These are phyloP conservation scores for Pyrenophora tritici-repentis DNA, from an alignment of 2,329 filamentous ascomycete species.

Conservation along the genomic window DNA sequence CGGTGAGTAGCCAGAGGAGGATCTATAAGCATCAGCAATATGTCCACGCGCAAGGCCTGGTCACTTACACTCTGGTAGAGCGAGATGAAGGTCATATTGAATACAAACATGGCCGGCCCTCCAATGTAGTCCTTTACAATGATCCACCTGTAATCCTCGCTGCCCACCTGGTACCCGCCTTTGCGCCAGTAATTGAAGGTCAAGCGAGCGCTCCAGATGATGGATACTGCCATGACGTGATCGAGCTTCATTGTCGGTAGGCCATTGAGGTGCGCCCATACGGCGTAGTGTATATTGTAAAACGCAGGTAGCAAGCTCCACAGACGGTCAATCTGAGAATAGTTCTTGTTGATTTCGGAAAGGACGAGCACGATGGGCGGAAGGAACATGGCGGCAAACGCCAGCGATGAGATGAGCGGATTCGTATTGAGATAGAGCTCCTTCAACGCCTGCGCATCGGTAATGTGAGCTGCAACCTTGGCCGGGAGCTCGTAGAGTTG, in stretches of 20 bases:
- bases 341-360: conserved; percentile 89
- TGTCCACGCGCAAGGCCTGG: neutral
- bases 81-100: conserved; percentile 91
- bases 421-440: conserved; percentile 83
- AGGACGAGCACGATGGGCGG: conserved; percentile 72
- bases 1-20: conserved; percentile 76
- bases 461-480: conserved; percentile 59
- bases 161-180: conserved; percentile 85
- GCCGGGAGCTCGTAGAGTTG: conserved; percentile 56
- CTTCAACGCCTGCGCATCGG: conserved; percentile 65
- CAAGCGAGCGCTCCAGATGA: conserved; percentile 84
- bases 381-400: conserved; percentile 71
- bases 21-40: conserved; percentile 53
- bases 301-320: conserved; percentile 90
- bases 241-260: conserved; percentile 73
- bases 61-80: conserved; percentile 66
- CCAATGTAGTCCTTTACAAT: conserved; percentile 71
- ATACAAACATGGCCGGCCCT: conserved; percentile 72
- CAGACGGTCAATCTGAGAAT: conserved; percentile 91
- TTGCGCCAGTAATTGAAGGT: conserved; percentile 98
- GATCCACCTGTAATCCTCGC: conserved; percentile 93
- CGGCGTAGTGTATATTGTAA: conserved; percentile 81
- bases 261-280: conserved; percentile 80
- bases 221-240: conserved; percentile 70
- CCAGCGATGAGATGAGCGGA: conserved; percentile 76